Evolutionary conservation across 1,139 yeast species (phyloP).

Genomic region (Citeromyces hawaiiensis): DNA sequence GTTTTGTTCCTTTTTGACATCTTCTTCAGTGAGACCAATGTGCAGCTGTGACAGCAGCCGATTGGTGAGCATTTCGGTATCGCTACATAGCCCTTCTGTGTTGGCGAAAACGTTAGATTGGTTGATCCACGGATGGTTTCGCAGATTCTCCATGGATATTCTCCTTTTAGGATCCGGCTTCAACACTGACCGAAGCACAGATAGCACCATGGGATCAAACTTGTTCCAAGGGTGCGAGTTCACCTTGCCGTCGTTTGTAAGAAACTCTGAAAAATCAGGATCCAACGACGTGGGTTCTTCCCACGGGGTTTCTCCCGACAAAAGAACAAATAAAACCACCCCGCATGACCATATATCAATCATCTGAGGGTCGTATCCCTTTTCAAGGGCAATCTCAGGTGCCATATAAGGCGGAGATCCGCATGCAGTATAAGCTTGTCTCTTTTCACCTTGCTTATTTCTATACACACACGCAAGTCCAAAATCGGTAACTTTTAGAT

Average conservation of each 20-base stretch:
- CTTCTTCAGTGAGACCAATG: slow-evolving; percentile 31
- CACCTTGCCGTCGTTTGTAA: slow-evolving; percentile 27
- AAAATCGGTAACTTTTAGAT: slow-evolving; percentile 54
- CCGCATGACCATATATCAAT: slow-evolving; percentile 61
- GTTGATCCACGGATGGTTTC: slow-evolving; percentile 39
- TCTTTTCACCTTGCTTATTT: slow-evolving; percentile 41
- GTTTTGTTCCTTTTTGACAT: slow-evolving; percentile 12
- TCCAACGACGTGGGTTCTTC: slow-evolving; percentile 40
- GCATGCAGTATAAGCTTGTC: slow-evolving; percentile 42
- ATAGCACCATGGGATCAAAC: slow-evolving; percentile 29
- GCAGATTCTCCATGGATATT: slow-evolving; percentile 22
- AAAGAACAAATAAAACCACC: slow-evolving; percentile 39
- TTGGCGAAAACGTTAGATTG: slow-evolving; percentile 25
- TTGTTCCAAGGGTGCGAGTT: slow-evolving; percentile 34
- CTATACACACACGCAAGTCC: slow-evolving; percentile 52
- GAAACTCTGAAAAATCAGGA: slow-evolving; percentile 27
- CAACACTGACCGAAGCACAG: slow-evolving; percentile 35
- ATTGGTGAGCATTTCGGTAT: slow-evolving; percentile 29
- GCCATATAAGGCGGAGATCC: slow-evolving; percentile 68
- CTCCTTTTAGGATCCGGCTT: slow-evolving; percentile 31
- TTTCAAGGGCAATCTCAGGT: slow-evolving; percentile 40
- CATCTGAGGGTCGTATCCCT: slow-evolving; percentile 34
- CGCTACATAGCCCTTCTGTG: slow-evolving; percentile 29
- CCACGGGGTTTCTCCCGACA: slow-evolving; percentile 59
- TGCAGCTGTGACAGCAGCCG: slow-evolving; percentile 28